A percentile compares a stretch with the other conserved stretches of the same genome.
phyloP scores from a whole-genome alignment of 768 basidiomycete species.

The Phlegmacium glaucopus region DNA sequence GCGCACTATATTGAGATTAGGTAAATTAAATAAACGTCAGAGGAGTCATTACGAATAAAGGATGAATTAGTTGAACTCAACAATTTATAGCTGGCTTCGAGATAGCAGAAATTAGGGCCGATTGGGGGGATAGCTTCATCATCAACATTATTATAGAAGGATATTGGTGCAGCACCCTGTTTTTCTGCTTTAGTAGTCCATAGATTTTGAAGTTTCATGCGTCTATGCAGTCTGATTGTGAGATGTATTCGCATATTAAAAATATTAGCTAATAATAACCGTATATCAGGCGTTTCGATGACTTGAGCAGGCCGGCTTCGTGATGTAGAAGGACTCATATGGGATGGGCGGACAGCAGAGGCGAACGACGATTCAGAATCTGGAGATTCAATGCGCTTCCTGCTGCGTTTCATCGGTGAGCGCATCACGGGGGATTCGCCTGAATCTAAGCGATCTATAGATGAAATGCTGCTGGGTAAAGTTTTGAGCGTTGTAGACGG shows the following conservation, averaged over 20 bases:
- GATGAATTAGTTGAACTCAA: slow-evolving; percentile 23
- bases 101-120: slow-evolving; percentile 43
- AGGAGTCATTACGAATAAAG: neutral
- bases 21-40: slow-evolving; percentile 13
- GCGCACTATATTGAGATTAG: slow-evolving; percentile 7
- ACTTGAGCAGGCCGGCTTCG: neutral
- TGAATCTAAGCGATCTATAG: too few relatives aligned
- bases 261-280: neutral
- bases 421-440: too few relatives aligned
- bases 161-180: slow-evolving; percentile 29
- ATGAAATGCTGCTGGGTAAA: too few relatives aligned
- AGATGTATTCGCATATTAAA: too few relatives aligned
- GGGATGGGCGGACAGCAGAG: too few relatives aligned
- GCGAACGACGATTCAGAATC: too few relatives aligned
- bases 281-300: neutral
- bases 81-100: slow-evolving; percentile 52
- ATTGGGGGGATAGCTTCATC: slow-evolving; percentile 42
- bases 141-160: slow-evolving; percentile 38
- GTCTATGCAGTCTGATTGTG: slow-evolving; percentile 10
- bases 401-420: too few relatives aligned
- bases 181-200: slow-evolving; percentile 29
- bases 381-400: too few relatives aligned
- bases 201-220: slow-evolving; percentile 24
- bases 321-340: too few relatives aligned
- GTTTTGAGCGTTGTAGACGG: too few relatives aligned